These are phyloP conservation scores for Pholiota conissans DNA, from an alignment of 768 basidiomycete species.

Conservation along the genomic window DNA sequence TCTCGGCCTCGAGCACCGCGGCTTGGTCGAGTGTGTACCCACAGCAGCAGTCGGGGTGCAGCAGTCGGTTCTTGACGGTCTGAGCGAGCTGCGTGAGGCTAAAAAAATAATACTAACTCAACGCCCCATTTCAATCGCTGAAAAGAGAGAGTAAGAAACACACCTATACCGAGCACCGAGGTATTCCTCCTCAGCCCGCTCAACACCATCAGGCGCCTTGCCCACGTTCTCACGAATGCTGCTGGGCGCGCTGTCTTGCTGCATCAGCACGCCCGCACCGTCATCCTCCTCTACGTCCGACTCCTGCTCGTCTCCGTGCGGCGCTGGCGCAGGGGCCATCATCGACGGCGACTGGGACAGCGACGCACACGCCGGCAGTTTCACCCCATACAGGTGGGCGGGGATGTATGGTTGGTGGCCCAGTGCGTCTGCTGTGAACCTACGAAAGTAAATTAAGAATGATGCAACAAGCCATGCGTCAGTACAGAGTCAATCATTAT, in stretches of 20 bases:
- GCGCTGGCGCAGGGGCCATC: not conserved
- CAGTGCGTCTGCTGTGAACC: slow-evolving; percentile 70
- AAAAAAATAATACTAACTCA: too few species aligned
- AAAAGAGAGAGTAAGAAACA: slow-evolving; percentile 19
- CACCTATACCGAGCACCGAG: slow-evolving; percentile 60
- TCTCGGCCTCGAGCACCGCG: slow-evolving; percentile 52
- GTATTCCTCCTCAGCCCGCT: slow-evolving; percentile 12
- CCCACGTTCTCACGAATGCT: not conserved
- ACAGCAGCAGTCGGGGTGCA: slow-evolving; percentile 37
- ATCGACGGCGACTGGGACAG: not conserved
- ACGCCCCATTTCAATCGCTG: too few species aligned
- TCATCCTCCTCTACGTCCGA: slow-evolving; percentile 6
- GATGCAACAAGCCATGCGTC: too few species aligned
- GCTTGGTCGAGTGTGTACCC: slow-evolving; percentile 66
- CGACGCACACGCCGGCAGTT: slow-evolving; percentile 50
- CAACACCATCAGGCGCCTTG: not conserved
- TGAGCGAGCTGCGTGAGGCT: slow-evolving; percentile 69
- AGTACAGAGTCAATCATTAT: not conserved
- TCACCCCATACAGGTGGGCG: slow-evolving; percentile 48
- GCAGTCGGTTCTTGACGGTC: slow-evolving; percentile 52
- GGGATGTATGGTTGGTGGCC: slow-evolving; percentile 62
- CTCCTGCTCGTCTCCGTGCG: not conserved
- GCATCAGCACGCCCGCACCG: not conserved
- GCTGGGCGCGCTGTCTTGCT: not conserved
- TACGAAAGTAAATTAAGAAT: slow-evolving; percentile 27